Conservation (phyloP, 1,284 basidiomycete genomes). For the Rhizoctonia solani region DNA sequence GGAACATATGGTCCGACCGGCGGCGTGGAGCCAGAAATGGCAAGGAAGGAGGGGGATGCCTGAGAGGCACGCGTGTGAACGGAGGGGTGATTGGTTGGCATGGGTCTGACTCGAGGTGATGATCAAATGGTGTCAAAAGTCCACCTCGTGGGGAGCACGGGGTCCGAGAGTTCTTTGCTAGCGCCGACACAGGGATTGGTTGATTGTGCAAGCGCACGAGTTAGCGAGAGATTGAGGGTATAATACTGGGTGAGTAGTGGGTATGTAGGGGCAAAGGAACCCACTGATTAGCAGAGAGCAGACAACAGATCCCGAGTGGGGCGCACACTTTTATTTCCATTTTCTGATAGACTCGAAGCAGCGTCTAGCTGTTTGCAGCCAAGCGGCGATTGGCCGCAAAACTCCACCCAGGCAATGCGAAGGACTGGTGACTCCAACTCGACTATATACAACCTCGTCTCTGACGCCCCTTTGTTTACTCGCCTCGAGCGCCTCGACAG, state of each 20-base stretch:
- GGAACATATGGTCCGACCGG: background rate
- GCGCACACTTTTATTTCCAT: background rate
- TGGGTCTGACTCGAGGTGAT: background rate
- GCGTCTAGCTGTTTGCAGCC: background rate
- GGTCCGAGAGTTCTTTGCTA: background rate
- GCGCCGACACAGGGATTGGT: background rate
- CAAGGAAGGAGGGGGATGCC: background rate
- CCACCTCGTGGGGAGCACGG: background rate
- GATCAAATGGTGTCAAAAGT: background rate
- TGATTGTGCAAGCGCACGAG: background rate
- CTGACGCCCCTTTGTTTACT: slow-evolving; percentile 17
- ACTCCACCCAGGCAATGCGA: background rate
- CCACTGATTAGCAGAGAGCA: no score
- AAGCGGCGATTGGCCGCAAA: background rate
- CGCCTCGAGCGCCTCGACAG: slow-evolving; percentile 28
- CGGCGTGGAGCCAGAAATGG: background rate
- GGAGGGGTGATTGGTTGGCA: background rate
- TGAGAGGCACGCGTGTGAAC: background rate
- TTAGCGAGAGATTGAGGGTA: background rate
- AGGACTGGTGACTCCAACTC: background rate
- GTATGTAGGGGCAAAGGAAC: background rate
- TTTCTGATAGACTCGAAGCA: background rate
- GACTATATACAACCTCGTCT: background rate
- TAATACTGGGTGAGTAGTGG: background rate
- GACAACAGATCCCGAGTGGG: background rate